Evolutionary conservation across 176 grass and related monocot species (phyloP).

Genomic region (Triticum turgidum): DNA sequence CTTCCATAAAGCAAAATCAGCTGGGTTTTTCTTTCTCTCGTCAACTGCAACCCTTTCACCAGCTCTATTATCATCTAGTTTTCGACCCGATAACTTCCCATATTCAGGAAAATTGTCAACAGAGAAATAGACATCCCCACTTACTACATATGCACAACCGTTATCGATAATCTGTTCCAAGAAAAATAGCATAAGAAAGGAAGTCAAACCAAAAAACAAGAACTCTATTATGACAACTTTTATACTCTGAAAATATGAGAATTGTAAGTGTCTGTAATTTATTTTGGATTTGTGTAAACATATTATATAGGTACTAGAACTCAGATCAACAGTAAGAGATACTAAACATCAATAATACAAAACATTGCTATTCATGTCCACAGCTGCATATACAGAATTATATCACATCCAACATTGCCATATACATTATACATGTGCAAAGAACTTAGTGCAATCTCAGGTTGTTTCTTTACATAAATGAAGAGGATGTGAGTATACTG

Average conservation of each 20-base stretch:
- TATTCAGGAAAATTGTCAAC: conserved; percentile 85
- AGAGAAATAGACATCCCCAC: conserved; percentile 89
- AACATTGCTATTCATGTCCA: not conserved
- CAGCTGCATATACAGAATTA: not conserved
- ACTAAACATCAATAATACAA: not conserved
- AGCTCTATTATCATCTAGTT: conserved; percentile 92
- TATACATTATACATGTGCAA: conserved; percentile 7
- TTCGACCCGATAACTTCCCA: conserved; percentile 84
- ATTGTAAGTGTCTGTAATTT: not conserved
- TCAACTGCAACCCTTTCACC: conserved; percentile 94
- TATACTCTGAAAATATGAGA: conserved; percentile 11
- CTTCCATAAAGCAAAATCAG: conserved; percentile 99
- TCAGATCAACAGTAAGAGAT: not conserved
- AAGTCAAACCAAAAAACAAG: conserved; percentile 13
- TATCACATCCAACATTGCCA: not conserved
- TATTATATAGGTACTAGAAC: not conserved
- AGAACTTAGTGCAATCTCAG: not conserved
- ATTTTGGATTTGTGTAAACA: not conserved
- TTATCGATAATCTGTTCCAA: conserved; percentile 76
- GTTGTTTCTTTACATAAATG: not conserved
- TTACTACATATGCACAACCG: conserved; percentile 75
- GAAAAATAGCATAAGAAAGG: conserved; percentile 19
- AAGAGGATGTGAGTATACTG: not conserved
- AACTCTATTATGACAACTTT: not conserved
- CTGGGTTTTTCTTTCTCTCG: conserved; percentile 88